Base-by-base conservation (phyloP, 352 stramenopile genomes). In the Thalassiosira hispida region DNA sequence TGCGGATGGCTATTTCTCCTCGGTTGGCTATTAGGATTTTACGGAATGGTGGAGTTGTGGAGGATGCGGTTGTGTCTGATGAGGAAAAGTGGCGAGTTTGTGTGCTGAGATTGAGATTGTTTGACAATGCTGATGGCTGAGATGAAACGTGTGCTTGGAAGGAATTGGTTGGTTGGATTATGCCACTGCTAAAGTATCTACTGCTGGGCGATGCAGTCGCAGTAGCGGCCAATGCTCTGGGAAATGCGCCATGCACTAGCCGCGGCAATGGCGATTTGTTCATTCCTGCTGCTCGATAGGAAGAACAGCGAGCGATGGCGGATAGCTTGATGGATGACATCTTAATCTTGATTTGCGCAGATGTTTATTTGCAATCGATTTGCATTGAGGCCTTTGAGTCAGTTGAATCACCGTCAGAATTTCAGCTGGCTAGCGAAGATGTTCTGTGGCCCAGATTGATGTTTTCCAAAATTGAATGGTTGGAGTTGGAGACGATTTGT, bases 1-100 rank as follows among this genome's bases (percentile, higher is more conserved):
- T 93, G 35, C 96, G 95, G 81, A 95, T 94, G 18, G 95, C 93
- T 79, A 98, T 98, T 90, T 98, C 96, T 44, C 88, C 88, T 31
- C 88, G 76, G 68, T 93, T 93, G 33, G 88, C 85, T 31, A 93
- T 88, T 16, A 93, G 78, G 14, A 93, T 81, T 59, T 90, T 90
- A 38, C 77, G 42, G 52, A 92, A 90, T 49, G 81, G 84, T 11
- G 73, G 63, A 20, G 22, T 8, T 23, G 33, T 22, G 20, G 42
- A 7, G 20, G 66, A 20, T 53, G 47, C 9, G 16, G n/a, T 8
- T 55, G 42, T 27, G 16, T 22, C 20, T 46, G 31, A 4, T 49
- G 57, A 23, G 9, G 68, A 52, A 8, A 20, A 27, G 18, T 27
- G 1, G 0, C 42, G 55, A 27, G 49, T 29, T 40, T 49, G 57